Evolutionary conservation across 192 early-diverging fungal genomes (phyloP).

Genomic region (Phlyctochytrium planicorne): DNA sequence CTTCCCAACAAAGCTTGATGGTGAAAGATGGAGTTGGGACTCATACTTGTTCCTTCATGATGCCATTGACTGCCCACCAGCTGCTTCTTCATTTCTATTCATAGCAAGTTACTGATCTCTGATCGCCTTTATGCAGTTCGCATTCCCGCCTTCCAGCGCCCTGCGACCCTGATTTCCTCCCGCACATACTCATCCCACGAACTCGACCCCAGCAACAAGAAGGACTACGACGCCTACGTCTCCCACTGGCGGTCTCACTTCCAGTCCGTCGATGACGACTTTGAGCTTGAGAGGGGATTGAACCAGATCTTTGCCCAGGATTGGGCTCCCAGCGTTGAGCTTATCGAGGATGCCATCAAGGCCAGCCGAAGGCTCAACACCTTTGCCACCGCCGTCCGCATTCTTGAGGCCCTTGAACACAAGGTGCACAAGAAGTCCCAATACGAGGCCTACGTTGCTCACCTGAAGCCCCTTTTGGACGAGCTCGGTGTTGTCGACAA

Average conservation of each 20-base stretch:
- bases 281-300: conserved; percentile 96
- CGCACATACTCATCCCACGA: conserved; percentile 38
- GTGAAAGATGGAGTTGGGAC: too few relatives aligned
- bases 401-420: conserved; percentile 91
- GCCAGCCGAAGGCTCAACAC: conserved; percentile 92
- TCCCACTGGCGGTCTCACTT: conserved; percentile 53
- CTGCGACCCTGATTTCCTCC: conserved; percentile 8
- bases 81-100: too few relatives aligned
- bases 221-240: conserved; percentile 56
- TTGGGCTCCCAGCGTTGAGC: conserved; percentile 86
- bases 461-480: conserved; percentile 79
- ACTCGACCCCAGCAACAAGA: conserved; percentile 49
- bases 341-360: conserved; percentile 85
- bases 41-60: too few relatives aligned
- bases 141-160: conserved; percentile 7
- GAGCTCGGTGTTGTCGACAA: conserved; percentile 88
- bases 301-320: conserved; percentile 93
- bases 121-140: conserved; percentile 9
- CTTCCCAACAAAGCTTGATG: too few relatives aligned
- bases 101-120: too few relatives aligned
- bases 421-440: conserved; percentile 83
- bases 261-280: conserved; percentile 70
- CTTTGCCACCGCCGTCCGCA: conserved; percentile 88
- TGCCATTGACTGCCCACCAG: too few relatives aligned
- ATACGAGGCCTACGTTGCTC: conserved; percentile 87